phyloP scores from a whole-genome alignment of 495 filamentous ascomycete species.

The Penicillium lividum region DNA sequence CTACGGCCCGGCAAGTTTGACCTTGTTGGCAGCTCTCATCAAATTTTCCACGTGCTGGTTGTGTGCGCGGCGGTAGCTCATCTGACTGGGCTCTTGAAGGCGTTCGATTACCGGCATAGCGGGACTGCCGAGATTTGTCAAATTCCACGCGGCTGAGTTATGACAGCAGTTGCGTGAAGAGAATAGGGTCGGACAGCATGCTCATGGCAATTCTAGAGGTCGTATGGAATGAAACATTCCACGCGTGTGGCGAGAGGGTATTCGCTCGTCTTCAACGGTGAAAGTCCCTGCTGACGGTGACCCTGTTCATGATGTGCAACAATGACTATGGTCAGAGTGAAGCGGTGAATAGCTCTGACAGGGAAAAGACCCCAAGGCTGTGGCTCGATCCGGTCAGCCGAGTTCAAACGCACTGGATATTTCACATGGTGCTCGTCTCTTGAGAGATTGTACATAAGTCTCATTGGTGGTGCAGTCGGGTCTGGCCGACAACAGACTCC shows the following conservation, averaged over 20 bases:
- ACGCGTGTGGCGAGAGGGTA: conserved; percentile 16
- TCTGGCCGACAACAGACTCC: conserved; percentile 13
- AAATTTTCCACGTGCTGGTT: conserved; percentile 66
- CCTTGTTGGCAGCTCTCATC: conserved; percentile 62
- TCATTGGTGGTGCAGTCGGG: conserved; percentile 19
- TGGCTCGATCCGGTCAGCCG: conserved; percentile 25
- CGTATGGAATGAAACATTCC: conserved; percentile 28
- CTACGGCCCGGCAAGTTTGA: conserved; percentile 56
- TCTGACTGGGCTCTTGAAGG: conserved; percentile 56
- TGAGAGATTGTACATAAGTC: conserved; percentile 7
- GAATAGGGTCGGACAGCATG: conserved; percentile 28
- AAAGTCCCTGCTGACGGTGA: conserved; percentile 27
- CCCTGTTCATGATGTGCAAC: conserved; percentile 30
- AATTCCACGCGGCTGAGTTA: conserved; percentile 31
- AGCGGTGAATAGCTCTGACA: conserved; percentile 18
- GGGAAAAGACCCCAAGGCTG: not conserved
- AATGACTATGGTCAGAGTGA: conserved; percentile 21
- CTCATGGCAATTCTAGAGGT: conserved; percentile 28
- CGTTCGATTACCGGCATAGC: conserved; percentile 58
- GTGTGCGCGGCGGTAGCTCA: conserved; percentile 60
- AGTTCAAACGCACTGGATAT: conserved; percentile 10
- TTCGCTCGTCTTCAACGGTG: conserved; percentile 8
- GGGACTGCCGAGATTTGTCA: conserved; percentile 43
- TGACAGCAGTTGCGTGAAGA: conserved; percentile 12
- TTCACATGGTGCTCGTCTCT: conserved; percentile 25